A percentile compares a stretch with the other conserved stretches of the same genome.
Evolutionary conservation across 2,329 filamentous ascomycete species (phyloP).

Genomic region (Dothideomycetidae sp.): DNA sequence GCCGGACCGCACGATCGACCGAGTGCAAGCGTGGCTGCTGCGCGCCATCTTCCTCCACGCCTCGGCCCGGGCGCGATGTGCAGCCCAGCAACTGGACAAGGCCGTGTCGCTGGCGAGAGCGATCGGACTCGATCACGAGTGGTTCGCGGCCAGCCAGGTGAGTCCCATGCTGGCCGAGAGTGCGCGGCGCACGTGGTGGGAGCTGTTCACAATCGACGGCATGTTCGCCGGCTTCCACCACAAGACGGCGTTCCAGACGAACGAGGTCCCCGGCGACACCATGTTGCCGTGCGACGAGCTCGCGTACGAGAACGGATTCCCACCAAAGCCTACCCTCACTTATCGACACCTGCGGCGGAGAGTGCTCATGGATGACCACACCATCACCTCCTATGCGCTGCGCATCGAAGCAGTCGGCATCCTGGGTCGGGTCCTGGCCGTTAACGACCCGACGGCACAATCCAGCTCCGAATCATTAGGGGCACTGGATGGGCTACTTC

Average conservation of each 20-base stretch:
- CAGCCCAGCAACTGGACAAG: constrained; percentile 50
- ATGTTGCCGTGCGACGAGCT: constrained; percentile 69
- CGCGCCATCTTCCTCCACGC: constrained; percentile 68
- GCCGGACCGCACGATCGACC: constrained; percentile 28
- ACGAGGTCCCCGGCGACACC: constrained; percentile 52
- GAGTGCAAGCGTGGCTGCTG: constrained; percentile 65
- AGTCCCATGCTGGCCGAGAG: constrained; percentile 63
- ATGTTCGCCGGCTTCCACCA: constrained; percentile 71
- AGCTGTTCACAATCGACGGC: constrained; percentile 63
- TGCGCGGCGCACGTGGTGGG: constrained; percentile 87
- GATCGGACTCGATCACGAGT: constrained; percentile 57
- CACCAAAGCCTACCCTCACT: constrained; percentile 16
- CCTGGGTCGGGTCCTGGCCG: constrained; percentile 56
- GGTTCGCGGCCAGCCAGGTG: constrained; percentile 52
- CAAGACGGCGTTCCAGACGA: constrained; percentile 55
- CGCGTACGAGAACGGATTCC: constrained; percentile 40
- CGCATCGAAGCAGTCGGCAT: constrained; percentile 70
- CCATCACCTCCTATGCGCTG: constrained; percentile 73
- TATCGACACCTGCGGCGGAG: constrained; percentile 3
- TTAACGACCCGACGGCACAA: constrained; percentile 13
- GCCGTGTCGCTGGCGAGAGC: constrained; percentile 60
- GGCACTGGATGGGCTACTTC: constrained; percentile 21
- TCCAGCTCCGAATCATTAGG: background rate
- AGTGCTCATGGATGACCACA: constrained; percentile 22
- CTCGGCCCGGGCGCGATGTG: constrained; percentile 54